Base-by-base conservation (phyloP, 2,329 filamentous ascomycete species). In the Fusarium verticillioides region DNA sequence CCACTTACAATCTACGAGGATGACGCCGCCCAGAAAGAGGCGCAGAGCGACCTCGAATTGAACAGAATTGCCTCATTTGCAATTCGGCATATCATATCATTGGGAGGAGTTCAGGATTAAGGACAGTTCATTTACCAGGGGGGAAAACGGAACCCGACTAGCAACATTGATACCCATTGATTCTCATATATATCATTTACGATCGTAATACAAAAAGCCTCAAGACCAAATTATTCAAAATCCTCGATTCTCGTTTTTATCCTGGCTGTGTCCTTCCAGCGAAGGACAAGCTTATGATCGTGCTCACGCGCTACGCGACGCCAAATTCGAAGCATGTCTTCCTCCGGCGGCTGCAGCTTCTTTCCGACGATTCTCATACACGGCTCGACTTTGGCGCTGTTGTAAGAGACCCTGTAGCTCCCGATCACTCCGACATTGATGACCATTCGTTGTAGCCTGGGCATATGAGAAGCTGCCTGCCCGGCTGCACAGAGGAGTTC, bases 101-200 rank as follows among this genome's bases (percentile, higher is more conserved):
- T 43, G 50, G 50, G 52, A 69, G 66, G 65, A 69, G 66, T 69
- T 69, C 16, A 59, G 66, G 66, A 43, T 47, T 34, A 30, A 9
- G 37, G 37, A 52, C 23, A 34, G 28, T 39, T 36, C 26, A 52
- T 63, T 43, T 28, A 42, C 16, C 6, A 13, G n/a, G 34, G 23
- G 65, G 64, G 16, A 49, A 63, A 40, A 70, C 58, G 52, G 59
- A 16, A 69, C 65, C 65, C 59, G 26, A 40, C 46, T n/a, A 69
- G 66, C 49, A 53, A 64, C 21, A 69, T 56, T 59, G 66, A 69
- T 69, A 69, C 65, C 65, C 66, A 52, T 59, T 63, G 49, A 50
- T 64, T 61, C 32, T 69, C 59, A 53, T 34, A 36, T 28, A 36
- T 30, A 62, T 16, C 30, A 63, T 36, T 18, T 34, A 19, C 40